Base-by-base conservation (phyloP, 1,284 basidiomycete genomes). In the Papiliotrema terrestris region DNA sequence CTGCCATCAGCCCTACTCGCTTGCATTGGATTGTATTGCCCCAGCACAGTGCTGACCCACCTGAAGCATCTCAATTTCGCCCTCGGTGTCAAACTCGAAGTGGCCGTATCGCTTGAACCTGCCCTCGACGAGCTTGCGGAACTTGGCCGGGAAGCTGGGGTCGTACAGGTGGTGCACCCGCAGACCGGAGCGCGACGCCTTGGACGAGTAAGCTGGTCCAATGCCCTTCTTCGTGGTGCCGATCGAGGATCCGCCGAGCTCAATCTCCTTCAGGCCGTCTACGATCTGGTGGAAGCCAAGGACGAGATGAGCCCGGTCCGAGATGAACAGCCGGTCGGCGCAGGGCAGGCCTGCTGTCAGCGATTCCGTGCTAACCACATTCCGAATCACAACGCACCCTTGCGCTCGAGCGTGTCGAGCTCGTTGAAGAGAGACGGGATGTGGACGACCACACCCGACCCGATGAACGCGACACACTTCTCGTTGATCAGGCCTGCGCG, bases 271-370 rank as follows among this genome's bases (percentile, higher is more conserved):
- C 68, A 98, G 80, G 17, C 96, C 96, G 71, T 98, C 96, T 41
- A 98, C 96, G 68, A 98, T 96, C 80, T 98, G 95, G 78, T 98
- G 95, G 78, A 98, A 98, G 77, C 98, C 95, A 70, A 98, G 93
- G 45, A 98, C 95, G 61, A 98, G 86, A 65, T 96, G 92, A 2
- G 95, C 92, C 61, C 95, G 87, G 78, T 98, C 93, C 22, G 95
- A 98, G 65, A 98, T 81, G 76, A 97, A 89, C 22, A 98, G 80
- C 42, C 96, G 86, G 59, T 84, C 83, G 13, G 85, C 84, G 78
- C 91, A 96, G 70, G 90, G 84, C 54, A 98, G 84, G 35, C 92
- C 91, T 94, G 56, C 6, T 19, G 20, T 41, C 39, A 41, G 39
- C 17, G 15, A 5, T 29, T 5, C 51, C 43, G 17, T 25, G 9